phyloP scores from a whole-genome alignment of 495 filamentous ascomycete species.

The Hapsidospora chrysogenum region DNA sequence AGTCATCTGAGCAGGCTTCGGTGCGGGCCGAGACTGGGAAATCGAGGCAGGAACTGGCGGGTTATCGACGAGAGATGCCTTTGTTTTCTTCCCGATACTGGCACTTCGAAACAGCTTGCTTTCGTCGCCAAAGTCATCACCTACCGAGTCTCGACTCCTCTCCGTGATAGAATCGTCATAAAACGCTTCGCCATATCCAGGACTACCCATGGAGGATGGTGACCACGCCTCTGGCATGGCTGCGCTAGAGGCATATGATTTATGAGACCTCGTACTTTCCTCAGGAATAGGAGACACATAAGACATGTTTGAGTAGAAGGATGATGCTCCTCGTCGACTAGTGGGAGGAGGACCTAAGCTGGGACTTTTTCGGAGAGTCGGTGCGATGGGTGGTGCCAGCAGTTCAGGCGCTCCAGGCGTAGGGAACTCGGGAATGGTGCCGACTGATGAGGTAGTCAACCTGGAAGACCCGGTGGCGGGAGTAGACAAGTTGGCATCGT shows the following conservation, averaged over 20 bases:
- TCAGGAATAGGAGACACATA: constrained; percentile 83
- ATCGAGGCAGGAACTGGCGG: not conserved
- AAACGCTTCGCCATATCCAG: constrained; percentile 24
- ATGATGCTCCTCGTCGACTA: constrained; percentile 48
- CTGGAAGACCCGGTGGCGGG: constrained; percentile 23
- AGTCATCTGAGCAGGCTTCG: not conserved
- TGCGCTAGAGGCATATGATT: constrained; percentile 68
- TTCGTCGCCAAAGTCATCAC: constrained; percentile 39
- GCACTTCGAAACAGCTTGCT: constrained; percentile 36
- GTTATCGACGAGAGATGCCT: not conserved
- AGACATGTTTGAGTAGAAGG: constrained; percentile 59
- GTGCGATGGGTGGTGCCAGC: constrained; percentile 4
- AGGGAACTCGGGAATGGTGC: constrained; percentile 45
- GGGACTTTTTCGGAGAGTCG: constrained; percentile 30
- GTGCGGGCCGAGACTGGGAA: not conserved
- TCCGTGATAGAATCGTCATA: constrained; percentile 32
- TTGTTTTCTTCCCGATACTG: not conserved
- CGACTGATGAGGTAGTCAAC: constrained; percentile 38
- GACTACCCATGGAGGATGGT: constrained; percentile 21
- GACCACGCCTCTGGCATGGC: constrained; percentile 58
- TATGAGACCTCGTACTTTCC: constrained; percentile 47
- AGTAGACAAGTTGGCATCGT: no score
- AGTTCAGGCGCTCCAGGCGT: constrained; percentile 23
- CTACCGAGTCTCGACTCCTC: constrained; percentile 21
- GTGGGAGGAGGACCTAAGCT: constrained; percentile 49